A percentile compares a stretch with the other conserved stretches of the same genome.
phyloP scores from a whole-genome alignment of 768 basidiomycete genomes.

The Phallus indusiatus region DNA sequence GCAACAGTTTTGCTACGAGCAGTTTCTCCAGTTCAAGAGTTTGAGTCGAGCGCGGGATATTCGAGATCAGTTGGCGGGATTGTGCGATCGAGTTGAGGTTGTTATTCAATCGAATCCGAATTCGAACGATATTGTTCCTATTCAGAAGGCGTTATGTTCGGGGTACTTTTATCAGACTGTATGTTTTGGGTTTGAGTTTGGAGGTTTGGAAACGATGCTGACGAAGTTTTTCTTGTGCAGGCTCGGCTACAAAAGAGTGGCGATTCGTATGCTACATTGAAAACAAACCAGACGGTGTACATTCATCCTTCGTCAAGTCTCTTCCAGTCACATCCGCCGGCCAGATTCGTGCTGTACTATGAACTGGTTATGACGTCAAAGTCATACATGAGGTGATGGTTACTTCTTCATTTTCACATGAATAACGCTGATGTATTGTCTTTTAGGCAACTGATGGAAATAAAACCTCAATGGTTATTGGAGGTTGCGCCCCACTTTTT shows the following conservation, averaged over 20 bases:
- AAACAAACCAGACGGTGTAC: slow-evolving; percentile 92
- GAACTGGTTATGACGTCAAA: slow-evolving; percentile 97
- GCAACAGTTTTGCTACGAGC: slow-evolving; percentile 94
- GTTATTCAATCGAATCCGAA: slow-evolving; percentile 83
- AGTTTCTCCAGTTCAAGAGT: slow-evolving; percentile 92
- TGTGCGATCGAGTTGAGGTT: slow-evolving; percentile 96
- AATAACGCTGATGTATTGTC: neutral
- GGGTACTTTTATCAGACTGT: slow-evolving; percentile 97
- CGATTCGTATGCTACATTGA: slow-evolving; percentile 93
- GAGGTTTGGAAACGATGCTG: neutral
- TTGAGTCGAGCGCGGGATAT: slow-evolving; percentile 92
- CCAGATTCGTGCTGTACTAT: slow-evolving; percentile 86
- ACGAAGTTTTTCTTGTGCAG: slow-evolving; percentile 26
- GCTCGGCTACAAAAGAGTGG: slow-evolving; percentile 92
- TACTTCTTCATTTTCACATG: neutral
- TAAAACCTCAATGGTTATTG: slow-evolving; percentile 88
- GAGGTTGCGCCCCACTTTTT: slow-evolving; percentile 98
- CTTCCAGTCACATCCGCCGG: slow-evolving; percentile 92
- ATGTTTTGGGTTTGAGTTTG: slow-evolving; percentile 20
- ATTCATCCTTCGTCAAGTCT: slow-evolving; percentile 94
- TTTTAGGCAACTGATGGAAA: slow-evolving; percentile 89
- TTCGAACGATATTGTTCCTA: slow-evolving; percentile 81
- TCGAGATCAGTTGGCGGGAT: slow-evolving; percentile 85
- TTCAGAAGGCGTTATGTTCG: slow-evolving; percentile 92
- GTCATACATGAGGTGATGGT: slow-evolving; percentile 80